Evolutionary conservation across 2,329 filamentous ascomycete species (phyloP).

Genomic region (Xylaria arbuscula): DNA sequence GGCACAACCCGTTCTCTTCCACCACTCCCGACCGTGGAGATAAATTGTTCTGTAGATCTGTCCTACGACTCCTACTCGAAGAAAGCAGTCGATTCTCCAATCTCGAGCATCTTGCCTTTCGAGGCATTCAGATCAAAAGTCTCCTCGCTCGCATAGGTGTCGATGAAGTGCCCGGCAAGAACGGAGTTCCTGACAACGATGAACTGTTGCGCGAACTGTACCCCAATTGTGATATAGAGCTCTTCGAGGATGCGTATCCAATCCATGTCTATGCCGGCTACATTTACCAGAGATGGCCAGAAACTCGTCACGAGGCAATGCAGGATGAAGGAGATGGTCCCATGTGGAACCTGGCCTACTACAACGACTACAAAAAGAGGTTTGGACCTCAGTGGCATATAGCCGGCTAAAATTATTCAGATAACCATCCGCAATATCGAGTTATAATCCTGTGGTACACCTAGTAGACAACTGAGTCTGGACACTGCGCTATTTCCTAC

Average conservation of each 20-base stretch:
- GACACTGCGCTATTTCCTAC: too few relatives aligned
- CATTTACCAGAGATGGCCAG: not conserved
- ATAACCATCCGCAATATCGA: too few relatives aligned
- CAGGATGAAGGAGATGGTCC: not conserved
- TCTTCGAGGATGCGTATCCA: not conserved
- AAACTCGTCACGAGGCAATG: not conserved
- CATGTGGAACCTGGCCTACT: not conserved
- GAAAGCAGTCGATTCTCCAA: not conserved
- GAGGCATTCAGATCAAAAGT: not conserved
- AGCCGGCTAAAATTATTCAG: not conserved
- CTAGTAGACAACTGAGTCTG: too few relatives aligned
- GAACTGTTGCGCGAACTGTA: not conserved
- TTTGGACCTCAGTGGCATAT: not conserved
- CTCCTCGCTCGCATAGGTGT: not conserved
- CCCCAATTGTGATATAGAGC: not conserved
- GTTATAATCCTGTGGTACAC: too few relatives aligned
- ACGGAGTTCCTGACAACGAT: not conserved
- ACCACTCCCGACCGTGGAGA: not conserved
- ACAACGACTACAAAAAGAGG: not conserved
- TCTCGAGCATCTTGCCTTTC: not conserved
- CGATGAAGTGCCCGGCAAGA: not conserved
- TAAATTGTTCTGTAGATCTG: not conserved
- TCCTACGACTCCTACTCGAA: not conserved
- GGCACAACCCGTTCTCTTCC: not conserved
- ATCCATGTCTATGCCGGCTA: not conserved